Evolutionary conservation across 129 eudicot species (phyloP), one percentile per base, ranked within the genome.

Genomic region (Artemisia argyi): DNA sequence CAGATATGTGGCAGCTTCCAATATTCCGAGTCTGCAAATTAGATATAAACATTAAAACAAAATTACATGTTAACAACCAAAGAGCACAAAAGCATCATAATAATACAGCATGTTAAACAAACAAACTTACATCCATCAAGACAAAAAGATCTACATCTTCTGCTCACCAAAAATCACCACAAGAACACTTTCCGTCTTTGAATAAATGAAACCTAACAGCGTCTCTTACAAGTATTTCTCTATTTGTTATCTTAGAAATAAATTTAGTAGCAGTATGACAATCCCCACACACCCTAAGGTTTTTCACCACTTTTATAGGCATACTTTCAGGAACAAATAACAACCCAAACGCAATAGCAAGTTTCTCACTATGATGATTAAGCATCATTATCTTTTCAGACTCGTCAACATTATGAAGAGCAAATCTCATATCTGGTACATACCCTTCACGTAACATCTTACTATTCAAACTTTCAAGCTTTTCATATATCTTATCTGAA

Each of bases 161-260:
- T 15, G 14, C 69, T 49, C 32, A 94, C 97, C 98, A 94, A 53
- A 94, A 94, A 81, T 90, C 98, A 69, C 97, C 97, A 84, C 98
- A 94, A 44, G 98, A 94, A 79, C 98, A 94, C 8, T 68, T 83
- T 78, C 98, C 98, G 65, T 86, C 80, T 78, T 90, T 90, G 72
- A 94, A 88, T 30, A 94, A 72, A 90, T 94, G 98, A 24, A 83
- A 94, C 51, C 98, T 72, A 28, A 84, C 97, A 39, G 89, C 61
- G 83, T 94, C 98, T 67, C 98, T 79, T 11, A 94, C 97, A 60
- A 94, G 97, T 76, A 94, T 90, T 73, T 87, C 97, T 84, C 98
- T 80, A 11, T 76, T 42, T 10, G 97, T 84, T 63, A 94, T 72
- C 88, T 88, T 94, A 9, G 98, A 90, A 65, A 94, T 88, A 14